Conservation (phyloP, 306 rosid genomes). For the Citrullus amarus region DNA sequence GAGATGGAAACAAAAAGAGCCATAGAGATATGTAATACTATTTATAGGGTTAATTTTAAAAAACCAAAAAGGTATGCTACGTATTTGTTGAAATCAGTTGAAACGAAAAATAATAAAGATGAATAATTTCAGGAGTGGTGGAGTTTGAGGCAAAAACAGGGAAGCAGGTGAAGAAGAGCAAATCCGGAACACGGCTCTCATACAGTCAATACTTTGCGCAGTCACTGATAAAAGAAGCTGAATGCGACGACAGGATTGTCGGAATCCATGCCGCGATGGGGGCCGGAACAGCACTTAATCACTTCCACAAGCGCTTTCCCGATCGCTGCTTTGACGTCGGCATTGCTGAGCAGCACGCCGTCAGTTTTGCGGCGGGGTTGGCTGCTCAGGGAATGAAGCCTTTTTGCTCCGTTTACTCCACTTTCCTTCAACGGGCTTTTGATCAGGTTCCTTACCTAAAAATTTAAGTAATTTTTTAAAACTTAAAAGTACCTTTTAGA, state of each 20-base stretch:
- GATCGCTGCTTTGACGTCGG: too few relatives aligned
- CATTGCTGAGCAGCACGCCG: constrained; percentile 36
- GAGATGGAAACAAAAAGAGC: too few relatives aligned
- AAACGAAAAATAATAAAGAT: too few relatives aligned
- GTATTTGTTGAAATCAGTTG: too few relatives aligned
- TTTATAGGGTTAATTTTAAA: too few relatives aligned
- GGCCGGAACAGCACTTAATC: constrained; percentile 86
- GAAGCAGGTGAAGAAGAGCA: constrained; percentile 53
- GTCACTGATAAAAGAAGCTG: constrained; percentile 90
- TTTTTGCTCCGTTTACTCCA: constrained; percentile 77
- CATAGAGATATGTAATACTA: too few relatives aligned
- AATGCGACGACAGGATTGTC: constrained; percentile 52
- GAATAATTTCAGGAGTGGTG: constrained; percentile 35
- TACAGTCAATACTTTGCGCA: constrained; percentile 83
- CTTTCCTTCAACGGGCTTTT: constrained; percentile 87
- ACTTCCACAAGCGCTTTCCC: constrained; percentile 79
- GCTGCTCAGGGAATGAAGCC: constrained; percentile 87
- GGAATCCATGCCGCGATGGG: constrained; percentile 97
- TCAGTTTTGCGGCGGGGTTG: constrained; percentile 87
- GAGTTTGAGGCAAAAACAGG: constrained; percentile 87
- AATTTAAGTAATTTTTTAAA: too few relatives aligned
- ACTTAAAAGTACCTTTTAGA: too few relatives aligned
- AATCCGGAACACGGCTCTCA: constrained; percentile 39
- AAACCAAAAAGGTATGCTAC: too few relatives aligned
- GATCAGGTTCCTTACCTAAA: constrained; percentile 13